Evolutionary conservation across 805 yeast species (phyloP).

Genomic region (Lachancea dasiensis): DNA sequence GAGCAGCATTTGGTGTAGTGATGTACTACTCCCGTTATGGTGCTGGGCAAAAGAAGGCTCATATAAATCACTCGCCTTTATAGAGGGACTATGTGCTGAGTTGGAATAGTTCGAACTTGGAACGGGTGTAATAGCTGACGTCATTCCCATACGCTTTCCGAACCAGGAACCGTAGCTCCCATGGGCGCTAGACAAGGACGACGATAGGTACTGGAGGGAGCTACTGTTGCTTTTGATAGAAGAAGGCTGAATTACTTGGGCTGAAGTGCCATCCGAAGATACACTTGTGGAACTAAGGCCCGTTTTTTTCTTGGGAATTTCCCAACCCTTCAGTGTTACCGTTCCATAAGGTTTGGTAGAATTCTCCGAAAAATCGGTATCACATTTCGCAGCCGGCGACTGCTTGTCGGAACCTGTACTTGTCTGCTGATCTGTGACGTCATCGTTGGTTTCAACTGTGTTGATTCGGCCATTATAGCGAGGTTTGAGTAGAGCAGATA

Average conservation of each 20-base stretch:
- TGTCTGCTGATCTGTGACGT: background rate
- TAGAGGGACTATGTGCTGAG: constrained; percentile 20
- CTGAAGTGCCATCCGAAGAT: constrained; percentile 28
- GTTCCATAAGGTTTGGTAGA: constrained; percentile 5
- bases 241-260: constrained; percentile 32
- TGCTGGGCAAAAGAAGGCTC: constrained; percentile 24
- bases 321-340: constrained; percentile 34
- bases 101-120: background rate
- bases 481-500: constrained; percentile 45
- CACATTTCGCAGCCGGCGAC: background rate
- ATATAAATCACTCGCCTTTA: constrained; percentile 20
- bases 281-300: constrained; percentile 27
- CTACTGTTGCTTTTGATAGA: constrained; percentile 34
- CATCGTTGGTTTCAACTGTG: constrained; percentile 8
- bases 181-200: constrained; percentile 34
- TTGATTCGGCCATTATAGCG: constrained; percentile 20
- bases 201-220: constrained; percentile 35
- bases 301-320: constrained; percentile 33
- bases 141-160: constrained; percentile 22
- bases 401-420: constrained; percentile 5
- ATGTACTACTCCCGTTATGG: constrained; percentile 24
- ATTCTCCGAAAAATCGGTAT: background rate
- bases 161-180: constrained; percentile 33
- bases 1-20: constrained; percentile 23
- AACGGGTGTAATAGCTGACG: constrained; percentile 1